phyloP scores from a whole-genome alignment of 2,329 filamentous ascomycete species.

The Ophiostoma angusticollis region DNA sequence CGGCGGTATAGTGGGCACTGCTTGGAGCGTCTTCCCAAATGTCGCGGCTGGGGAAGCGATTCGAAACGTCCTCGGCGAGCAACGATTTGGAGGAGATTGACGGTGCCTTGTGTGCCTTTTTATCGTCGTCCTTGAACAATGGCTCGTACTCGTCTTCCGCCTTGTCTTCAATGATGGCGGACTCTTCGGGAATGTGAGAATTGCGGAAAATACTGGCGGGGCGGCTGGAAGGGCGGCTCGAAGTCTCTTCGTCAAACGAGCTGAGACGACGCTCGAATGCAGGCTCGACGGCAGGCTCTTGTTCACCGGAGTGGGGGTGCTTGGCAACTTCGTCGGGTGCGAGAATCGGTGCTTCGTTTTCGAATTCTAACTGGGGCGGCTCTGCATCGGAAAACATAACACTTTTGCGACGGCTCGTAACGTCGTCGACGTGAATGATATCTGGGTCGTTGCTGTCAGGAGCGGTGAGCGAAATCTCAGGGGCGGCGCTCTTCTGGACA shows the following conservation, averaged over 20 bases:
- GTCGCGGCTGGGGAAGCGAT: conserved; percentile 82
- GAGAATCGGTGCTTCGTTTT: conserved; percentile 66
- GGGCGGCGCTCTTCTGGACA: conserved; percentile 19
- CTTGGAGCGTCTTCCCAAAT: conserved; percentile 94
- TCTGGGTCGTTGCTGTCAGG: conserved; percentile 32
- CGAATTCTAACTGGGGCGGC: conserved; percentile 32
- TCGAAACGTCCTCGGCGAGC: conserved; percentile 43
- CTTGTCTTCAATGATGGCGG: conserved; percentile 53
- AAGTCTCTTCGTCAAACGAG: conserved; percentile 37
- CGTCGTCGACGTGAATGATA: conserved; percentile 69
- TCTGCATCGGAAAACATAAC: conserved; percentile 33
- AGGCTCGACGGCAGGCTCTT: conserved; percentile 74
- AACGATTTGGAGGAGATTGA: conserved; percentile 22
- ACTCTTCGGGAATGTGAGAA: conserved; percentile 37
- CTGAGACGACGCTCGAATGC: conserved; percentile 50
- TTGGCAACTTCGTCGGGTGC: conserved; percentile 79
- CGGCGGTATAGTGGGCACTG: conserved; percentile 66
- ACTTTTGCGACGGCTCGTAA: conserved; percentile 30
- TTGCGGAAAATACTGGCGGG: conserved; percentile 51
- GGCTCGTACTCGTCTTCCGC: conserved; percentile 93
- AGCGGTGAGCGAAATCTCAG: conserved; percentile 19
- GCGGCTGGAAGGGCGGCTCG: conserved; percentile 12
- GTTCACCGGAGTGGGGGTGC: conserved; percentile 51
- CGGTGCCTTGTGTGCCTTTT: conserved; percentile 28
- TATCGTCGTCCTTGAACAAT: conserved; percentile 67